These are phyloP conservation scores for Septoria petroselini DNA, from an alignment of 2,329 filamentous ascomycete species.

Conservation along the genomic window DNA sequence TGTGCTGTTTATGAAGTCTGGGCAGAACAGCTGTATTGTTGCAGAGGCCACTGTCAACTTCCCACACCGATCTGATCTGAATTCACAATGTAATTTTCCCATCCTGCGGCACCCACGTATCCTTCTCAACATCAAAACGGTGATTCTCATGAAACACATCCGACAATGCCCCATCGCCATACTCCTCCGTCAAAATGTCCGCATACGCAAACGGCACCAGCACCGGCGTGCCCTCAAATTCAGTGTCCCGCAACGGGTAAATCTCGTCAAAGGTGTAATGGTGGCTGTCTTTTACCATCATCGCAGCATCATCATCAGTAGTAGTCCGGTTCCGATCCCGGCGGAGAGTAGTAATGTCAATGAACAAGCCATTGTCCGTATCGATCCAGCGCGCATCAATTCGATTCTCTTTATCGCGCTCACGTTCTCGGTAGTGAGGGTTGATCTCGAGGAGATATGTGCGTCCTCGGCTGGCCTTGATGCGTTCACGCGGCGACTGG, in stretches of 20 bases:
- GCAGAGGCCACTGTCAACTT: too few species aligned
- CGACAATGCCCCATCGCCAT: conserved; percentile 50
- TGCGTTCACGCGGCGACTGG: too few species aligned
- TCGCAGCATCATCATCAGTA: conserved; percentile 41
- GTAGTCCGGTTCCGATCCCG: conserved; percentile 41
- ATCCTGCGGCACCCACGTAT: conserved; percentile 34
- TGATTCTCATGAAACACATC: conserved; percentile 47
- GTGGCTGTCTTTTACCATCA: conserved; percentile 59
- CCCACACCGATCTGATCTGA: too few species aligned
- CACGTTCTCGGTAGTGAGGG: conserved; percentile 51
- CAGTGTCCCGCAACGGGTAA: conserved; percentile 55
- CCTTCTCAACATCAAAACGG: conserved; percentile 39
- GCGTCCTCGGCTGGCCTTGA: conserved; percentile 1
- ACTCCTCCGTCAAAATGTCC: conserved; percentile 54
- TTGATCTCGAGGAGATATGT: conserved; percentile 59
- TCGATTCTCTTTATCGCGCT: conserved; percentile 51
- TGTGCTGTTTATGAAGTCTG: background rate
- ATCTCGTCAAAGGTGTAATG: conserved; percentile 53
- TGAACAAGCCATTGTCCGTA: conserved; percentile 57
- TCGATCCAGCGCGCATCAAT: conserved; percentile 64
- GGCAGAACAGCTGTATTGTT: too few species aligned
- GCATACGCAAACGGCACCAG: conserved; percentile 58
- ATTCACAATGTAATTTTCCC: background rate
- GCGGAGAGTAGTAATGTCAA: conserved; percentile 59
- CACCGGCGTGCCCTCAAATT: conserved; percentile 54